Evolutionary conservation across 257 asterid genomes (phyloP), one percentile per base, ranked within the genome.

Genomic region (Plantago major): DNA sequence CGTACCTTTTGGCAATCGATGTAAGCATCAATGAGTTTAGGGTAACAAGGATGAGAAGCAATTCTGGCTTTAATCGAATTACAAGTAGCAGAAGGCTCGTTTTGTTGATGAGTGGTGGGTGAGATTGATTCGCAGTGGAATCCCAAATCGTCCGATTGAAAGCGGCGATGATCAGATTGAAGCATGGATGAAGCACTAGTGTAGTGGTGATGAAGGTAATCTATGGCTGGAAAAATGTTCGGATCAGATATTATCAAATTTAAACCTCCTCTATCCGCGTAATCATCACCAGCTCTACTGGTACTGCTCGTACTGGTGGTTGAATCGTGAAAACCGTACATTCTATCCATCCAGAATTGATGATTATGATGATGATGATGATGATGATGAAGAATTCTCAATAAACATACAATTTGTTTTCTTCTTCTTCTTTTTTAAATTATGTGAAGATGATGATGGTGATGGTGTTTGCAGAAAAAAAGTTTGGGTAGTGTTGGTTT

Each of bases 1-100:
- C 9, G 3, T 4, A 86, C 95, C 95, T 86, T 84, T 15, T 81
- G 82, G 68, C 87, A 86, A 44, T 81, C 80, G 49, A 86, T 69
- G 62, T 67, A 78, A 64, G 88, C 78, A 7, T 73, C 66, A 13
- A 86, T 74, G 64, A 86, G 65, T 47, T 76, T 84, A 12, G 92
- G 54, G 63, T 77, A 86, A 12, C 55, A 71, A 30, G 85, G 95
- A 60, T 85, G 92, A 4, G 87, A 72, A 45, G 89, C 82, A 42
- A 86, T 78, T 60, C 70, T 83, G 10, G 83, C 83, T 73, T 62
- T 78, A 10, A 76, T 71, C 15, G 17, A 55, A 22, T 11, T 38
- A 10, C 46, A 61, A 57, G 11, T 12, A 17, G 28, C 10, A 30
- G 7, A 37, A 55, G 10, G 72, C 5, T 55, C 66, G 3, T 64